These are phyloP conservation scores for Pisolithus thermaeus DNA, from an alignment of 1,284 basidiomycete species.

Conservation along the genomic window DNA sequence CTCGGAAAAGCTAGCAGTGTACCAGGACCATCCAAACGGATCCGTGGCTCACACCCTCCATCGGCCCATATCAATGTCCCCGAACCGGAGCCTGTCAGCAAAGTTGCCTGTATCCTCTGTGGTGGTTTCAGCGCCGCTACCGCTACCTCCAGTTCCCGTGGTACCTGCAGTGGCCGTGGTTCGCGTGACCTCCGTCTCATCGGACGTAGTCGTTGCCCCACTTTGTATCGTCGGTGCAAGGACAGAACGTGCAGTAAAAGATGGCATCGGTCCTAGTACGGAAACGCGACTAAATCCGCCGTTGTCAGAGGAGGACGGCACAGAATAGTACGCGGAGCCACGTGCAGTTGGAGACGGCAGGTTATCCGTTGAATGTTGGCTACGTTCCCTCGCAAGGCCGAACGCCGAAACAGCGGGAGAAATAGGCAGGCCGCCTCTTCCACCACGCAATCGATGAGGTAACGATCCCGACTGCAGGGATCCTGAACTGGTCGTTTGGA, in stretches of 20 bases:
- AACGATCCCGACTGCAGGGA: constrained; percentile 49
- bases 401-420: constrained; percentile 37
- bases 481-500: constrained; percentile 31
- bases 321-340: background rate
- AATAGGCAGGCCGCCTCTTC: constrained; percentile 19
- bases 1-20: background rate
- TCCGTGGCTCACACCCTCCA: constrained; percentile 4
- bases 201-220: constrained; percentile 26
- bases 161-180: constrained; percentile 16
- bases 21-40: background rate
- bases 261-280: constrained; percentile 29
- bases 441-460: constrained; percentile 39
- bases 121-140: background rate
- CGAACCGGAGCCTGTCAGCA: constrained; percentile 10
- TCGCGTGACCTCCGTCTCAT: constrained; percentile 25
- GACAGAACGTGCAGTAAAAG: constrained; percentile 21
- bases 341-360: constrained; percentile 6
- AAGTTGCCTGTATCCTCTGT: constrained; percentile 9
- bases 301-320: background rate
- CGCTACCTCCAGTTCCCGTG: constrained; percentile 1
- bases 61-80: constrained; percentile 22
- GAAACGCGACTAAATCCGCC: constrained; percentile 28
- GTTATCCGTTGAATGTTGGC: constrained; percentile 15
- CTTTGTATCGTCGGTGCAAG: constrained; percentile 27
- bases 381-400: constrained; percentile 21